Evolutionary conservation across 2,329 filamentous ascomycete species (phyloP).

Genomic region (Hymenoscyphus salicellus): DNA sequence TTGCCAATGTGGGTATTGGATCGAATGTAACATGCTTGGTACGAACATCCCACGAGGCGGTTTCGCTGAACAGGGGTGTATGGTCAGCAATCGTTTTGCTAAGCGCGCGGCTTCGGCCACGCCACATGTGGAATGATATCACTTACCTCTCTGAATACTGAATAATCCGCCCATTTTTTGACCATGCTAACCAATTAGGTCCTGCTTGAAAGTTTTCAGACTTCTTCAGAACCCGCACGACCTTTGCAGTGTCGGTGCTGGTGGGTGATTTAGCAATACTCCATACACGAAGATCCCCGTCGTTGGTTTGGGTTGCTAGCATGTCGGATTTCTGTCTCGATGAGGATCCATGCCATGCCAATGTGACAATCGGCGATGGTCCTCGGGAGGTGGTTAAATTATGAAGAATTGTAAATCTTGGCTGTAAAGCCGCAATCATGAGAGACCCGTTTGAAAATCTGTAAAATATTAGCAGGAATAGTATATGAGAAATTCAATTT

Average conservation of each 20-base stretch:
- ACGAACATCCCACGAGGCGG: constrained; percentile 91
- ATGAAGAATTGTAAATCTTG: constrained; percentile 89
- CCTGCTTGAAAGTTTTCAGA: constrained; percentile 70
- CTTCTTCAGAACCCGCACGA: constrained; percentile 82
- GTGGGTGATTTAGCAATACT: constrained; percentile 82
- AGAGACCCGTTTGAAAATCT: constrained; percentile 96
- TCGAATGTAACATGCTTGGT: constrained; percentile 97
- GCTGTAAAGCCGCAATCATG: constrained; percentile 82
- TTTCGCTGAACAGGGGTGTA: constrained; percentile 59
- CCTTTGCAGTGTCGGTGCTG: constrained; percentile 72
- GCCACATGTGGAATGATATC: constrained; percentile 11
- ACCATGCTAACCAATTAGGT: constrained; percentile 97
- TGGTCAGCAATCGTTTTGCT: constrained; percentile 39
- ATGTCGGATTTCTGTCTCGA: constrained; percentile 96
- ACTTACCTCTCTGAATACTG: constrained; percentile 88
- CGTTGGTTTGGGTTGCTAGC: constrained; percentile 87
- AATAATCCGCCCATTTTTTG: constrained; percentile 93
- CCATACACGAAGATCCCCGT: constrained; percentile 93
- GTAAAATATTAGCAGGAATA: constrained; percentile 19
- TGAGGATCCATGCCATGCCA: constrained; percentile 95
- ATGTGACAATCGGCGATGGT: constrained; percentile 80
- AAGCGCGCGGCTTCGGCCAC: constrained; percentile 46
- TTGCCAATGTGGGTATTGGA: constrained; percentile 77
- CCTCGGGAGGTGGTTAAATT: constrained; percentile 80
- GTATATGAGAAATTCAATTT: constrained; percentile 3